Conservation (phyloP, 2,329 filamentous ascomycete genomes). For the Cladosporium sp. region DNA sequence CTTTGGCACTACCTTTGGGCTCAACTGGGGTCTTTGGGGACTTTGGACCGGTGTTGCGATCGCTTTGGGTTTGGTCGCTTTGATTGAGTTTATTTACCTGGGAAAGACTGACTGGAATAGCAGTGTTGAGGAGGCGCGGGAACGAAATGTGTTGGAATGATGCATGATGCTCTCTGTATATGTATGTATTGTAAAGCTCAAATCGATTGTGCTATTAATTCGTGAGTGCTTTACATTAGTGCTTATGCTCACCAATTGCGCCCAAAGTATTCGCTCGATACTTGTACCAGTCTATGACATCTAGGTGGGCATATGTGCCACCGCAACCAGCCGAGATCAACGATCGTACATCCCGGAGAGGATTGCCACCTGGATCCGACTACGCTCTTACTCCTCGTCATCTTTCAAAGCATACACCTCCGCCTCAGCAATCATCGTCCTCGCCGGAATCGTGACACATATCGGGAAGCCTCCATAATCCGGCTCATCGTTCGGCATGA, state of each 20-base stretch:
- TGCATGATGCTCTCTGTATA: neutral
- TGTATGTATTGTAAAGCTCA: neutral
- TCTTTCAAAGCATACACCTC: slow-evolving; percentile 31
- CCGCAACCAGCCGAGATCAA: too few species aligned
- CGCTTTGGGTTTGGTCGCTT: slow-evolving; percentile 58
- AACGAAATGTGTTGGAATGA: slow-evolving; percentile 42
- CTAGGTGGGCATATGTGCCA: too few species aligned
- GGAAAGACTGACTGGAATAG: slow-evolving; percentile 50
- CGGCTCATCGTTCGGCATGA: slow-evolving; percentile 55
- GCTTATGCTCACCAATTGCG: too few species aligned
- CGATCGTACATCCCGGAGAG: too few species aligned
- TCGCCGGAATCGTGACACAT: slow-evolving; percentile 50
- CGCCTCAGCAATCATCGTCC: slow-evolving; percentile 46
- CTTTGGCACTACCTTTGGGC: slow-evolving; percentile 69
- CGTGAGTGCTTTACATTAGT: too few species aligned
- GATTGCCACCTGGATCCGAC: too few species aligned
- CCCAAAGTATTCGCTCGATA: too few species aligned
- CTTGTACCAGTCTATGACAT: too few species aligned
- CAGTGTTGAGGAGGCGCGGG: slow-evolving; percentile 54
- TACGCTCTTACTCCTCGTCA: neutral
- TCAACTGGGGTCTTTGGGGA: slow-evolving; percentile 71
- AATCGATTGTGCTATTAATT: too few species aligned
- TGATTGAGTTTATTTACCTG: slow-evolving; percentile 54
- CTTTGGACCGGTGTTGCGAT: slow-evolving; percentile 64
- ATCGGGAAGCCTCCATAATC: slow-evolving; percentile 57